Evolutionary conservation across 495 filamentous ascomycete genomes (phyloP).

Genomic region (Parathielavia hyrcaniae): DNA sequence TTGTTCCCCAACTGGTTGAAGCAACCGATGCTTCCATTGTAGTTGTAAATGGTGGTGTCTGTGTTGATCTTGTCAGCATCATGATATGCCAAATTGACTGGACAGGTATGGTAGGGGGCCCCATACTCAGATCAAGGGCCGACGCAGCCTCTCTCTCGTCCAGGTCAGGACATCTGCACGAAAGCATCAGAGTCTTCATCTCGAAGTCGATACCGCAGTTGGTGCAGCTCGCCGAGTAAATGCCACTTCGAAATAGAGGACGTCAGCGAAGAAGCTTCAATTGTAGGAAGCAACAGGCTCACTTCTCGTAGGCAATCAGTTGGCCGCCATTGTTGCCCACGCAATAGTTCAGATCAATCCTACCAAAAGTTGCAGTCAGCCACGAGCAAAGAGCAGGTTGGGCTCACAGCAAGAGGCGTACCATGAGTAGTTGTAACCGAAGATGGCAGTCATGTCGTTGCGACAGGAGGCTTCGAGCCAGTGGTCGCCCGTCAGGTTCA

Average conservation of each 20-base stretch:
- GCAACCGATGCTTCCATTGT: conserved; percentile 17
- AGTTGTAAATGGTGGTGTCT: conserved; percentile 21
- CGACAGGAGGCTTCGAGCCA: conserved; percentile 21
- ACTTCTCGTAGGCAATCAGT: conserved; percentile 18
- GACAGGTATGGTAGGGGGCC: background rate
- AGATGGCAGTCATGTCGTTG: conserved; percentile 17
- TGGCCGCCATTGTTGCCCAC: conserved; percentile 20
- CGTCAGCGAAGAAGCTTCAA: background rate
- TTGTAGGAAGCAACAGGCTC: background rate
- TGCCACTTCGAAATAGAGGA: conserved; percentile 10
- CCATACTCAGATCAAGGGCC: conserved; percentile 21
- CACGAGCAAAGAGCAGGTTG: background rate
- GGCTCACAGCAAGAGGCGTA: background rate
- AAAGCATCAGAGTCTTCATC: conserved; percentile 13
- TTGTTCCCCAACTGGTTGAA: conserved; percentile 20
- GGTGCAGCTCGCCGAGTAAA: conserved; percentile 19
- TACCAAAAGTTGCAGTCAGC: background rate
- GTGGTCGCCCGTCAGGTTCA: conserved; percentile 16
- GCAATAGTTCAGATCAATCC: conserved; percentile 25
- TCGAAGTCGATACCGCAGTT: conserved; percentile 14
- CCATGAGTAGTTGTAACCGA: conserved; percentile 26
- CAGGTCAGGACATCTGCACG: conserved; percentile 13
- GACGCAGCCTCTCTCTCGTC: background rate
- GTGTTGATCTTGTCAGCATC: background rate
- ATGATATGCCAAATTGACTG: background rate